Evolutionary conservation across 208 protist species (phyloP).

Genomic region (Leishmania arabica): DNA sequence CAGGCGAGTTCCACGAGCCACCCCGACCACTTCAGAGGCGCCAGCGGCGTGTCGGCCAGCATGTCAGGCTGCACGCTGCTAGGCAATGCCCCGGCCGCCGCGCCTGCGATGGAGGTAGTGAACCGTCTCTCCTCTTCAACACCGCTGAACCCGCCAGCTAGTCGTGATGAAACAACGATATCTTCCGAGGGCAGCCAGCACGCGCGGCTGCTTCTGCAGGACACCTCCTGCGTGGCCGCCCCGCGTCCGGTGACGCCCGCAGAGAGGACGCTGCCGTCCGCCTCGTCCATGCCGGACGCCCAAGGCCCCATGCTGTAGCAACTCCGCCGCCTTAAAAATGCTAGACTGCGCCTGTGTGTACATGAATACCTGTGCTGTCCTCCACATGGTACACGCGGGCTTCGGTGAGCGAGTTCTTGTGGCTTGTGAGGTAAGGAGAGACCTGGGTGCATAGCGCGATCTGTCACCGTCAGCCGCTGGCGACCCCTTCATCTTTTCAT

Average conservation of each 20-base stretch:
- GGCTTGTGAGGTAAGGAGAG: background rate
- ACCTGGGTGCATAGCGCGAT: background rate
- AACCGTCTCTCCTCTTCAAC: slow-evolving; percentile 6
- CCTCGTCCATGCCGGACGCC: background rate
- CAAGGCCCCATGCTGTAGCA: background rate
- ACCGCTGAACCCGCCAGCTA: slow-evolving; percentile 6
- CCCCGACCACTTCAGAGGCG: background rate
- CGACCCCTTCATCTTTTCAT: background rate
- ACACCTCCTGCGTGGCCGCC: slow-evolving; percentile 49
- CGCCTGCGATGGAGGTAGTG: slow-evolving; percentile 7
- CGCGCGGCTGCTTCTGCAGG: slow-evolving; percentile 43
- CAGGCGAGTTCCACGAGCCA: background rate
- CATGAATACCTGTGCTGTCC: background rate
- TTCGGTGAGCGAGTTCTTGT: background rate
- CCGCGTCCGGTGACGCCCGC: slow-evolving; percentile 39
- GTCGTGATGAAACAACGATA: slow-evolving; percentile 23
- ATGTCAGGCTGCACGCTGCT: background rate
- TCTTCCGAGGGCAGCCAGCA: slow-evolving; percentile 24
- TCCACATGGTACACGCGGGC: background rate
- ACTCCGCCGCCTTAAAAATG: no score
- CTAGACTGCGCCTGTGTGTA: background rate
- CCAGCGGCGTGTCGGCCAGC: background rate
- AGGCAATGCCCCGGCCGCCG: background rate
- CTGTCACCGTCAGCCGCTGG: background rate
- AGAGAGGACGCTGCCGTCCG: slow-evolving; percentile 33